These are phyloP conservation scores for Fomes fomentarius DNA, from an alignment of 1,284 basidiomycete species.

Conservation along the genomic window DNA sequence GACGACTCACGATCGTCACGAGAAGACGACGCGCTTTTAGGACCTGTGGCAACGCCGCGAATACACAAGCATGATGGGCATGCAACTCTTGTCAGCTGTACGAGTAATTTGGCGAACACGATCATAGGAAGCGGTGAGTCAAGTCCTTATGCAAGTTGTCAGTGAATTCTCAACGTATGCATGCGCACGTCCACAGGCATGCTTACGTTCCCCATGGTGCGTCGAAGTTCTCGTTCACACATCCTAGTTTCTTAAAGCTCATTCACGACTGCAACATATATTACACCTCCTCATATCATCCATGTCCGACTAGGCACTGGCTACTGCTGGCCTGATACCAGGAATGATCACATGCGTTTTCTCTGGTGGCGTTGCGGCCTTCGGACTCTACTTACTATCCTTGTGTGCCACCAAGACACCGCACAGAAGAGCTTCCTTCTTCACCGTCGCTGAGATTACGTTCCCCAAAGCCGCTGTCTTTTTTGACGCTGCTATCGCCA, in stretches of 20 bases:
- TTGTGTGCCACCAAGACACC: slow-evolving; percentile 82
- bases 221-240: slow-evolving; percentile 30
- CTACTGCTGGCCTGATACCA: slow-evolving; percentile 83
- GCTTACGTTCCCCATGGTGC: slow-evolving; percentile 81
- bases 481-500: slow-evolving; percentile 93
- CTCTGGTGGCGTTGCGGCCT: slow-evolving; percentile 79
- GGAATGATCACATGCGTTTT: slow-evolving; percentile 89
- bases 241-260: no score
- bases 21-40: slow-evolving; percentile 56
- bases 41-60: slow-evolving; percentile 39
- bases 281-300: not conserved
- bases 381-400: slow-evolving; percentile 91
- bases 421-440: slow-evolving; percentile 84
- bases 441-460: slow-evolving; percentile 83
- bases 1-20: slow-evolving; percentile 23
- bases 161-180: slow-evolving; percentile 4
- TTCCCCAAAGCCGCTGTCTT: slow-evolving; percentile 84
- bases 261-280: no score
- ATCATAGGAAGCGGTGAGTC: slow-evolving; percentile 85
- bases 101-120: slow-evolving; percentile 83
- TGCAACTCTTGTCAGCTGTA: slow-evolving; percentile 65
- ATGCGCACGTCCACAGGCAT: slow-evolving; percentile 55
- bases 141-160: not conserved
- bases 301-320: slow-evolving; percentile 64
- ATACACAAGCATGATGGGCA: slow-evolving; percentile 55